Percentiles rank a stretch among this genome's conserved stretches.
phyloP scores from a whole-genome alignment of 495 filamentous ascomycete genomes.

The Lindgomyces ingoldianus region DNA sequence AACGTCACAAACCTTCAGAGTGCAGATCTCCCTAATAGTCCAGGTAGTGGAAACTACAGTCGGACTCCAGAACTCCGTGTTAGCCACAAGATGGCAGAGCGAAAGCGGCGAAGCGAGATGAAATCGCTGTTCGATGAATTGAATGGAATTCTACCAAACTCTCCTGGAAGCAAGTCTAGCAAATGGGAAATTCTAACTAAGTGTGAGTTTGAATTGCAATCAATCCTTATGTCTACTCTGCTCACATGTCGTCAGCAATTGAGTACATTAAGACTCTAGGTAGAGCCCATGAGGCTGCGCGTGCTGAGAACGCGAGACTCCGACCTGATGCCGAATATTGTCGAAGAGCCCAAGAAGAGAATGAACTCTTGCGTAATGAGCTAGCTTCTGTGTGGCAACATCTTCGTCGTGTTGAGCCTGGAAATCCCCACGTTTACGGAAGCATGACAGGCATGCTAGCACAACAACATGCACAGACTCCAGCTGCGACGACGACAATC shows the following conservation, averaged over 20 bases:
- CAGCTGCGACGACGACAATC: conserved; percentile 12
- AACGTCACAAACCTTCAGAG: conserved; percentile 42
- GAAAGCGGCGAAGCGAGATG: conserved; percentile 96
- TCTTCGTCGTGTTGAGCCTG: conserved; percentile 35
- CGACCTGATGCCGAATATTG: conserved; percentile 33
- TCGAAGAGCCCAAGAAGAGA: conserved; percentile 34
- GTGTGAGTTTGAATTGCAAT: conserved; percentile 56
- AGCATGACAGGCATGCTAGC: conserved; percentile 33
- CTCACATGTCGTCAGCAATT: conserved; percentile 35
- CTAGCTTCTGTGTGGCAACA: conserved; percentile 36
- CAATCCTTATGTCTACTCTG: not conserved
- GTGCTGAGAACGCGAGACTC: conserved; percentile 30
- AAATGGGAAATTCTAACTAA: conserved; percentile 99
- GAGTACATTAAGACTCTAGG: conserved; percentile 37
- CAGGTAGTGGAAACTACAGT: conserved; percentile 63
- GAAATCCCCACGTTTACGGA: conserved; percentile 35
- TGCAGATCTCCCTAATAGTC: conserved; percentile 28
- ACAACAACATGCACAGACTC: conserved; percentile 23
- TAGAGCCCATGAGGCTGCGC: conserved; percentile 17
- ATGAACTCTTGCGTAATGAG: conserved; percentile 33
- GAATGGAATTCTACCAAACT: conserved; percentile 77
- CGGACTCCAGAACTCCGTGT: conserved; percentile 92
- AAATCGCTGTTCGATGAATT: conserved; percentile 93
- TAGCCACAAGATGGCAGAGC: conserved; percentile 93
- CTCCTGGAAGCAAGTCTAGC: conserved; percentile 88